Evolutionary conservation across 768 basidiomycete genomes (phyloP).

Genomic region (Pulveroboletus sp.): DNA sequence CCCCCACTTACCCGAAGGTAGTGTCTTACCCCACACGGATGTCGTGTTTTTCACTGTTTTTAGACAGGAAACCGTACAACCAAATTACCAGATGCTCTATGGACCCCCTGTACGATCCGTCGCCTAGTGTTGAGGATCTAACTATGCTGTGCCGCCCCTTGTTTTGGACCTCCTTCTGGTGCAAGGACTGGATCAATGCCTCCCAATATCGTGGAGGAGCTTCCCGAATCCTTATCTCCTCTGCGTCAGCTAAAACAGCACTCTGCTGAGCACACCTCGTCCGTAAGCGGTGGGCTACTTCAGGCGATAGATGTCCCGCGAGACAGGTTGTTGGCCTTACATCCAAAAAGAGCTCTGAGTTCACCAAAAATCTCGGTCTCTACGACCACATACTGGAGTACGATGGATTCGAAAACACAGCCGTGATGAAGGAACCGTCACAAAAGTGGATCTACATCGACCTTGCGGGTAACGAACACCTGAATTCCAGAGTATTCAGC

Average conservation of each 20-base stretch:
- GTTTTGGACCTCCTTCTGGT: constrained; percentile 76
- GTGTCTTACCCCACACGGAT: not conserved
- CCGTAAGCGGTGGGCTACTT: constrained; percentile 36
- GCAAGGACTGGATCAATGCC: constrained; percentile 61
- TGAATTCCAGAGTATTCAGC: constrained; percentile 43
- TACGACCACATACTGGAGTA: constrained; percentile 59
- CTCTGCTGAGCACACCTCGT: constrained; percentile 64
- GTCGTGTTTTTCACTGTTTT: not conserved
- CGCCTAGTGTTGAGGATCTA: constrained; percentile 49
- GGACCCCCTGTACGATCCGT: constrained; percentile 52
- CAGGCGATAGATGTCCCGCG: not conserved
- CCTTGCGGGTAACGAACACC: constrained; percentile 50
- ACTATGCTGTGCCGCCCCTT: constrained; percentile 69
- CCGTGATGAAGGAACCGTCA: constrained; percentile 26
- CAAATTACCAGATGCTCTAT: constrained; percentile 54
- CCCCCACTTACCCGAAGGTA: constrained; percentile 58
- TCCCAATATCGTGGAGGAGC: constrained; percentile 47
- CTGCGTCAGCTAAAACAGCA: constrained; percentile 69
- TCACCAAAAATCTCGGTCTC: constrained; percentile 49
- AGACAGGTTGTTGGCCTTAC: constrained; percentile 55
- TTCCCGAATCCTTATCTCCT: constrained; percentile 52
- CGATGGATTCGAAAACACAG: constrained; percentile 35
- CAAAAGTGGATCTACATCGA: constrained; percentile 58
- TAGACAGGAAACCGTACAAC: constrained; percentile 65
- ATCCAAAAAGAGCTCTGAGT: constrained; percentile 48